Base-by-base conservation (phyloP, 2,329 filamentous ascomycete species). In the Phyllosticta ampelicida region DNA sequence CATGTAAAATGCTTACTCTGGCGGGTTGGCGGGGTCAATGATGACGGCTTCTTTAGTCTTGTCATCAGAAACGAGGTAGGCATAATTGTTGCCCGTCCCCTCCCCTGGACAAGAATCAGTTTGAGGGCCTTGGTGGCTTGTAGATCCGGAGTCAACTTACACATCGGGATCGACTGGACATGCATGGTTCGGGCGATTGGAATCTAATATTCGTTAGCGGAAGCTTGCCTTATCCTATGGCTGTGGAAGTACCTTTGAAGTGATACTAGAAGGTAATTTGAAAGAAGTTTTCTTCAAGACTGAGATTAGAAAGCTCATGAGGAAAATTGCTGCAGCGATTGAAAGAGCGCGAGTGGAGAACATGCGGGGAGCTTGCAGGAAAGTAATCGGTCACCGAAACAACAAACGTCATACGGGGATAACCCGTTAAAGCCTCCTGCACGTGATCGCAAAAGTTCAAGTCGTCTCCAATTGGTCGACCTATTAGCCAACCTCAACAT, bases 111-210 rank as follows among this genome's bases (percentile, higher is more conserved):
- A 48, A 60, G 50, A 53, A 48, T 23, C 8, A 28, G 50, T 23
- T 10, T 20, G 30, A 51, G 58, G 36, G 56, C 36, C 52, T 44
- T 61, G 49, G 21, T 61, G 54, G 48, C 53, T 16, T 18, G 54
- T 30, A 20, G 23, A 19, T 23, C 44, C 3, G 49, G 44, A 6
- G 21, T 64, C 67, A 61, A 77, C 84, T 68, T 82, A 90, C 89
- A 92, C 87, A 94, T 92, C 59, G 88, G 87, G 74, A 94, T 92
- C 65, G 87, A 87, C 74, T 89, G 82, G 75, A 92, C 86, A 82
- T 92, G 87, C 89, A 94, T 94, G 64, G 75, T 75, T 75, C 80
- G 79, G 62, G 65, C 57, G 28, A 62, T 59, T 50, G 63, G 50
- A 44, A 28, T 48, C 56, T 58, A 58, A n/a, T 28, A 9, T 30